phyloP scores from a whole-genome alignment of 192 early-diverging fungal genomes.

The Backusella psychrophila region DNA sequence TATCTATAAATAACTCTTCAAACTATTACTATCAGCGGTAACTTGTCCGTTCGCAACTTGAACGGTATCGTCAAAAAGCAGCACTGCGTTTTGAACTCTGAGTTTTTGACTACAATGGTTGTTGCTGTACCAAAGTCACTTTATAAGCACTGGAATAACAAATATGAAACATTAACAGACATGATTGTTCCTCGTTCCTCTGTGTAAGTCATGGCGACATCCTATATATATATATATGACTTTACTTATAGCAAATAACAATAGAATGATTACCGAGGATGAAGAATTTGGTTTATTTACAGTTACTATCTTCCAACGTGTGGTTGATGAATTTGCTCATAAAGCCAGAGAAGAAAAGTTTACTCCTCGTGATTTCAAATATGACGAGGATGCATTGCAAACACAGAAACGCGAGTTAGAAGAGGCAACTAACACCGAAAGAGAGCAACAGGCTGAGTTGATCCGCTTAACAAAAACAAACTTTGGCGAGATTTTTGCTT shows the following conservation, averaged over 20 bases:
- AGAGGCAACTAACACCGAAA: constrained; percentile 48
- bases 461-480: constrained; percentile 87
- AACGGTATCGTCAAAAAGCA: constrained; percentile 90
- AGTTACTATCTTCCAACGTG: constrained; percentile 89
- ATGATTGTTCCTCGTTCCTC: constrained; percentile 98
- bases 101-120: constrained; percentile 88
- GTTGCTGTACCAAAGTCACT: constrained; percentile 85
- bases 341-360: constrained; percentile 92
- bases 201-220: constrained; percentile 48
- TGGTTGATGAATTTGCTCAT: constrained; percentile 85
- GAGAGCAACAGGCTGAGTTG: constrained; percentile 69
- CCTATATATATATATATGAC: background rate
- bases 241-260: background rate
- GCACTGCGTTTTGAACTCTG: constrained; percentile 89
- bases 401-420: constrained; percentile 79
- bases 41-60: constrained; percentile 85
- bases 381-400: constrained; percentile 75
- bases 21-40: constrained; percentile 55
- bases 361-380: constrained; percentile 94
- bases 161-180: constrained; percentile 87
- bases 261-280: constrained; percentile 78
- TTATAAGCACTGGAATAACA: constrained; percentile 80
- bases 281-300: constrained; percentile 92
- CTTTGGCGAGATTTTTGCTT: constrained; percentile 90
- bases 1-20: background rate